A percentile compares a stretch with the other conserved stretches of the same genome.
phyloP scores from a whole-genome alignment of 2,329 filamentous ascomycete species.

The Penicillium oxalicum region DNA sequence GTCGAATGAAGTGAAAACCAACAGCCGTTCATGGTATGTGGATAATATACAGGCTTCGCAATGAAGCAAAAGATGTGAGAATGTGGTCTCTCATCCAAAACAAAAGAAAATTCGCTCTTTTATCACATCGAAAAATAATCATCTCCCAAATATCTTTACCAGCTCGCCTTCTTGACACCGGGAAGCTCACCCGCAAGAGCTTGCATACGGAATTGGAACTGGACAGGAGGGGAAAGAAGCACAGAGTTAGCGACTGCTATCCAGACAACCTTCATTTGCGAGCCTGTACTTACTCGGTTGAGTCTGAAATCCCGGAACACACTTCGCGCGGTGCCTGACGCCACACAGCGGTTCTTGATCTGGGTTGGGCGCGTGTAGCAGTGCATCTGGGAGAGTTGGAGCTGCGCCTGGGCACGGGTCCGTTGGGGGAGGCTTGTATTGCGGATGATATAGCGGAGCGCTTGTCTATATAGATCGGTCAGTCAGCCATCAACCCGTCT shows the following conservation, averaged over 20 bases:
- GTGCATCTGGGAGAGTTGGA: slow-evolving; percentile 92
- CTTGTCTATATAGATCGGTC: slow-evolving; percentile 59
- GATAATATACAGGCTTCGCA: slow-evolving; percentile 23
- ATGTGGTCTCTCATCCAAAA: slow-evolving; percentile 16
- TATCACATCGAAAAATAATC: slow-evolving; percentile 8
- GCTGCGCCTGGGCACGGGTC: slow-evolving; percentile 82
- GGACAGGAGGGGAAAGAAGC: slow-evolving; percentile 8
- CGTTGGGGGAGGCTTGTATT: slow-evolving; percentile 80
- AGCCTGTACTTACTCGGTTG: slow-evolving; percentile 64
- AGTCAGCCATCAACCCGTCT: neutral
- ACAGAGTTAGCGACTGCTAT: slow-evolving; percentile 15
- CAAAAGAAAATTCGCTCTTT: slow-evolving; percentile 10
- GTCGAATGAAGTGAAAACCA: neutral
- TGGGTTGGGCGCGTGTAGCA: slow-evolving; percentile 89
- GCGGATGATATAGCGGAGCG: slow-evolving; percentile 83
- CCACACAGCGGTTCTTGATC: slow-evolving; percentile 87
- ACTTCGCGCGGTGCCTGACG: slow-evolving; percentile 84
- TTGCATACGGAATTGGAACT: slow-evolving; percentile 92
- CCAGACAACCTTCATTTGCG: neutral
- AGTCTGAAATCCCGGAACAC: slow-evolving; percentile 91
- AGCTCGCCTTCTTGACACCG: slow-evolving; percentile 92
- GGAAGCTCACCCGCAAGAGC: slow-evolving; percentile 79
- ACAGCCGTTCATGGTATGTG: slow-evolving; percentile 9
- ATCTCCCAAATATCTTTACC: slow-evolving; percentile 52
- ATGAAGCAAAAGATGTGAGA: slow-evolving; percentile 25